Conservation (phyloP, 768 basidiomycete species). For the Naganishia kalamii region DNA sequence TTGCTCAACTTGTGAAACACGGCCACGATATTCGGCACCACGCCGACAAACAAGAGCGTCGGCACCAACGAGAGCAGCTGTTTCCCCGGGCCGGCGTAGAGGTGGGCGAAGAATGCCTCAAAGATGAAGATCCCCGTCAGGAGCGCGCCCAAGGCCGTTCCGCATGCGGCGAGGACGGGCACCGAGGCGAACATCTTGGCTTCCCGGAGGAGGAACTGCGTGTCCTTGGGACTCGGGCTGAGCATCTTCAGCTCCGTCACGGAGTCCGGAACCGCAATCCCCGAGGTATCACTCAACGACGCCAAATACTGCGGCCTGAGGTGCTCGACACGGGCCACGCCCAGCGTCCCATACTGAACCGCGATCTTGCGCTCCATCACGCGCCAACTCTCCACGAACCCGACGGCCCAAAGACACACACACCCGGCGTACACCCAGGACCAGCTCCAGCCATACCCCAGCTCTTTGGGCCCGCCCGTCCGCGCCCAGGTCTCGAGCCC, state of each 20-base stretch:
- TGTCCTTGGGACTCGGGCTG: background rate
- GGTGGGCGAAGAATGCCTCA: conserved; percentile 79
- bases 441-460: conserved; percentile 53
- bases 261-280: conserved; percentile 24
- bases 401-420: conserved; percentile 73
- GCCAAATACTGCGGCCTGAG: conserved; percentile 41
- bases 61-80: conserved; percentile 67
- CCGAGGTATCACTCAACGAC: conserved; percentile 21
- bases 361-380: conserved; percentile 77
- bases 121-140: conserved; percentile 66
- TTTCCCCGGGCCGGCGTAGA: conserved; percentile 83
- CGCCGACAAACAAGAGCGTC: conserved; percentile 69
- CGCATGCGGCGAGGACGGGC: conserved; percentile 59
- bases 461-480: conserved; percentile 2
- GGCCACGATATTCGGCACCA: conserved; percentile 73
- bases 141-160: conserved; percentile 60
- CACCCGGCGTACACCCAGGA: conserved; percentile 68
- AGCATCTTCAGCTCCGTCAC: conserved; percentile 23
- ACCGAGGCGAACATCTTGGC: conserved; percentile 37
- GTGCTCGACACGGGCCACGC: conserved; percentile 47
- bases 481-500: conserved; percentile 17
- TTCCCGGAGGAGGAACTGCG: conserved; percentile 33
- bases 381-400: conserved; percentile 83
- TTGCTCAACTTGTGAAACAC: conserved; percentile 65
- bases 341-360: conserved; percentile 71